Conservation (phyloP, 768 basidiomycete genomes). For the Neoboletus magnificus region DNA sequence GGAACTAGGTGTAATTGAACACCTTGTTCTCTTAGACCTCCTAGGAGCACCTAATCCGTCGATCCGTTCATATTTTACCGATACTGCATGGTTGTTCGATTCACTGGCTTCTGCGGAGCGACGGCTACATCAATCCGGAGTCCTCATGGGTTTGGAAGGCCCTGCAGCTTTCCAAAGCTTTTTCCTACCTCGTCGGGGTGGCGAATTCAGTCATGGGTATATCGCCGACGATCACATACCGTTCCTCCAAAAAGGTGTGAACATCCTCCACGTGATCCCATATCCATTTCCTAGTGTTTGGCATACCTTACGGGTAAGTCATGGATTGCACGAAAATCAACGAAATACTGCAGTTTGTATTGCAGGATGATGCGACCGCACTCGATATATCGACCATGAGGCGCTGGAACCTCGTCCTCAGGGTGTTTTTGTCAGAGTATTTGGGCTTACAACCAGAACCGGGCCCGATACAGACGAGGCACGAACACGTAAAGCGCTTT, state of each 20-base stretch:
- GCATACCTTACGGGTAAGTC: slow-evolving; percentile 72
- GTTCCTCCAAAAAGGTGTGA: slow-evolving; percentile 80
- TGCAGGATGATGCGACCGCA: slow-evolving; percentile 84
- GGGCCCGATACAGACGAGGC: slow-evolving; percentile 25
- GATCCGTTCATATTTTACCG: slow-evolving; percentile 77
- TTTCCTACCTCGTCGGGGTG: slow-evolving; percentile 51
- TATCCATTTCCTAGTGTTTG: slow-evolving; percentile 88
- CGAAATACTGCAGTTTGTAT: slow-evolving; percentile 1
- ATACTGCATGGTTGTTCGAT: slow-evolving; percentile 94
- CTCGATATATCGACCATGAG: slow-evolving; percentile 83
- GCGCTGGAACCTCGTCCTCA: slow-evolving; percentile 84
- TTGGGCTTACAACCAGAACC: slow-evolving; percentile 60
- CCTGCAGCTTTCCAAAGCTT: slow-evolving; percentile 53
- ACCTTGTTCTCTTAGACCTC: slow-evolving; percentile 89
- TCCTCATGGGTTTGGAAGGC: slow-evolving; percentile 50
- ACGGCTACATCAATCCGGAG: slow-evolving; percentile 61
- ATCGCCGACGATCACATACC: slow-evolving; percentile 95
- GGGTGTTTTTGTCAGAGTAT: slow-evolving; percentile 90
- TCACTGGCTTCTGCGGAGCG: slow-evolving; percentile 68
- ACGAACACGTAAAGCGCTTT: slow-evolving; percentile 35
- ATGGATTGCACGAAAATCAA: neutral
- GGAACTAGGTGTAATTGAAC: slow-evolving; percentile 77
- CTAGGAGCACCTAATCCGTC: slow-evolving; percentile 73
- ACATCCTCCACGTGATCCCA: slow-evolving; percentile 85
- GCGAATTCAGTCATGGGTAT: slow-evolving; percentile 45